Conservation (phyloP, 768 basidiomycete species). For the Russula emetica region DNA sequence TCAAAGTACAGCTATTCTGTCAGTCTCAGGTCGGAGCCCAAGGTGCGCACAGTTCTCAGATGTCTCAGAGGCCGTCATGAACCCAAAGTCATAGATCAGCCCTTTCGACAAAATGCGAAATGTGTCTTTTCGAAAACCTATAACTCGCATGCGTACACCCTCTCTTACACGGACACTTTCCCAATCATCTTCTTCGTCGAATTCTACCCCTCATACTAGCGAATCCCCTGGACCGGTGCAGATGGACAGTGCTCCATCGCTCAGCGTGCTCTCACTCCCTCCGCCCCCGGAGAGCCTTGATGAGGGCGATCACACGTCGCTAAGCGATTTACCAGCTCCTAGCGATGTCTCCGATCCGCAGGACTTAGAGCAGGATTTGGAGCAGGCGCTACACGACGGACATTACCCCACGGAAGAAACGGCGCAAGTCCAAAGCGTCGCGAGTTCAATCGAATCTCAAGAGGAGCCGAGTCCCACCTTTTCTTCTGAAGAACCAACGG, state of each 20-base stretch:
- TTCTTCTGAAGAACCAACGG: slow-evolving; percentile 53
- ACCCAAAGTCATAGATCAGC: slow-evolving; percentile 45
- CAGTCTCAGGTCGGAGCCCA: slow-evolving; percentile 57
- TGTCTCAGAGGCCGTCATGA: background rate
- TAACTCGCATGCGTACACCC: slow-evolving; percentile 55
- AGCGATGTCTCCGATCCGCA: slow-evolving; percentile 15
- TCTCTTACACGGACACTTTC: slow-evolving; percentile 62
- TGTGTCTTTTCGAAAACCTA: slow-evolving; percentile 52
- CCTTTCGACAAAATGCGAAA: slow-evolving; percentile 62
- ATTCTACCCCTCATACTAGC: slow-evolving; percentile 51
- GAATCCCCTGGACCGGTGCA: slow-evolving; percentile 18
- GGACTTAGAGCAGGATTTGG: slow-evolving; percentile 19
- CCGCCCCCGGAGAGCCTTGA: slow-evolving; percentile 24
- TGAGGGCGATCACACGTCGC: slow-evolving; percentile 13
- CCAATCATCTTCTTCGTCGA: slow-evolving; percentile 52
- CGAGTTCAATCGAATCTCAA: background rate
- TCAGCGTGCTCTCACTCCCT: slow-evolving; percentile 21
- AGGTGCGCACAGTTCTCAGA: slow-evolving; percentile 37
- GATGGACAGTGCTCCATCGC: slow-evolving; percentile 10
- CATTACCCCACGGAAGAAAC: slow-evolving; percentile 3
- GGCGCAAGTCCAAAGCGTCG: background rate
- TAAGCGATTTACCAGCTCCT: slow-evolving; percentile 14
- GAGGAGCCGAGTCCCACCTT: slow-evolving; percentile 57
- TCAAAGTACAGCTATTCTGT: slow-evolving; percentile 55
- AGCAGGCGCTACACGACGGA: slow-evolving; percentile 12